A percentile compares a stretch with the other conserved stretches of the same genome.
These are phyloP conservation scores for Fulvia fulva DNA, from an alignment of 2,329 filamentous ascomycete genomes.

Conservation along the genomic window DNA sequence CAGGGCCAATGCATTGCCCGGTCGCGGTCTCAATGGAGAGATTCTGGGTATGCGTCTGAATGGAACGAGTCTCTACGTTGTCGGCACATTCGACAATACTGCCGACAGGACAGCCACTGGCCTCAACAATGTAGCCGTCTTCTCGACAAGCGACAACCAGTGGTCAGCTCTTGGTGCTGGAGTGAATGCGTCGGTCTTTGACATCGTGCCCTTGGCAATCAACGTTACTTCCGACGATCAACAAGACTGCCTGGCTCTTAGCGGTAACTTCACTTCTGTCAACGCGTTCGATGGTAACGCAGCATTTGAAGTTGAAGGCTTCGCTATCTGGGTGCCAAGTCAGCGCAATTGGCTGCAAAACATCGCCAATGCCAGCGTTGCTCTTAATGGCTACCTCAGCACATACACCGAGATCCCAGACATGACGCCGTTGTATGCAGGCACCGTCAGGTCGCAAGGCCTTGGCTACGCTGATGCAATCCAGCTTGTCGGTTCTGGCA, in stretches of 20 bases:
- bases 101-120: constrained; percentile 57
- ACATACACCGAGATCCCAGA: constrained; percentile 64
- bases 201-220: constrained; percentile 71
- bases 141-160: constrained; percentile 61
- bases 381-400: constrained; percentile 68
- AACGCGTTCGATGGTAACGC: constrained; percentile 62
- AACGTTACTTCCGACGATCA: constrained; percentile 67
- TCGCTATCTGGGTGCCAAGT: constrained; percentile 90
- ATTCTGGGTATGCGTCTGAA: constrained; percentile 70
- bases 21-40: constrained; percentile 73
- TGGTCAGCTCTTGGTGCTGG: constrained; percentile 83
- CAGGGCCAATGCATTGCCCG: constrained; percentile 59
- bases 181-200: constrained; percentile 65
- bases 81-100: constrained; percentile 78
- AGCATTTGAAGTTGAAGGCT: constrained; percentile 63
- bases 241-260: constrained; percentile 74
- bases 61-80: constrained; percentile 68
- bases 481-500: constrained; percentile 52
- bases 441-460: constrained; percentile 74
- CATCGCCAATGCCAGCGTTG: constrained; percentile 58
- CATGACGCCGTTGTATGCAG: constrained; percentile 67
- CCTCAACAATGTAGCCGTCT: constrained; percentile 72
- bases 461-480: constrained; percentile 69
- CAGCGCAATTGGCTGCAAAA: constrained; percentile 83
- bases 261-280: constrained; percentile 72